These are phyloP conservation scores for Leptosphaerulina australis DNA, from an alignment of 2,329 filamentous ascomycete genomes.

Conservation along the genomic window DNA sequence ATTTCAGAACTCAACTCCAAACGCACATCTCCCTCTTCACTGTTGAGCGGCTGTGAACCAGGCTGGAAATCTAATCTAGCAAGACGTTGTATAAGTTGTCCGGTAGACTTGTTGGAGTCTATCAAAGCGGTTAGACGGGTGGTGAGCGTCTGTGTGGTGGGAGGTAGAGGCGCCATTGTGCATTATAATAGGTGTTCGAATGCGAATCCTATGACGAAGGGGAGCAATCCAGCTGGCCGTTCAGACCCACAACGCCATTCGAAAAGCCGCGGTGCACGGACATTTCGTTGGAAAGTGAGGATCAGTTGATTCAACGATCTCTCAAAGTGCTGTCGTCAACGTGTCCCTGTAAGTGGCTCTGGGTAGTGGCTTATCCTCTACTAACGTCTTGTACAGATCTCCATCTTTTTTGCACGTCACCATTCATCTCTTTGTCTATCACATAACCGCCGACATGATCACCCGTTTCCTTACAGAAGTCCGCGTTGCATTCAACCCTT, in stretches of 20 bases:
- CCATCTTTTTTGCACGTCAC: not conserved
- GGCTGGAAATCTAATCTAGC: constrained; percentile 65
- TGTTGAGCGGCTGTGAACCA: constrained; percentile 64
- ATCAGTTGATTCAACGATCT: not conserved
- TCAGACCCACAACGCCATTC: constrained; percentile 20
- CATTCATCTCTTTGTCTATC: not conserved
- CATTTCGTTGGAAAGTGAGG: constrained; percentile 17
- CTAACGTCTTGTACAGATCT: not conserved
- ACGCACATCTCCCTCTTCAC: constrained; percentile 69
- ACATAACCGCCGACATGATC: constrained; percentile 65
- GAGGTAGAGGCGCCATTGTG: constrained; percentile 45
- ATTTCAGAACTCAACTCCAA: constrained; percentile 82
- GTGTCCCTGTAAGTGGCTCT: not conserved
- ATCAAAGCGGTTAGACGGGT: constrained; percentile 59
- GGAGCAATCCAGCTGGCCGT: constrained; percentile 24
- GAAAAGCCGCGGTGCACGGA: constrained; percentile 29
- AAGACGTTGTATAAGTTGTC: constrained; percentile 62
- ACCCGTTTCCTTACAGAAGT: constrained; percentile 87
- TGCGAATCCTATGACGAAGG: constrained; percentile 40
- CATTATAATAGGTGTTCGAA: constrained; percentile 33
- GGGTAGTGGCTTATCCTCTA: not conserved
- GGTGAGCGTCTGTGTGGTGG: constrained; percentile 50
- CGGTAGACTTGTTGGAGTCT: constrained; percentile 59
- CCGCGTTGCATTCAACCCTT: constrained; percentile 88
- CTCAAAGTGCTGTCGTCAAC: constrained; percentile 3